Evolutionary conservation across 1,139 yeast species (phyloP).

Genomic region (Kodamaea anthophila): DNA sequence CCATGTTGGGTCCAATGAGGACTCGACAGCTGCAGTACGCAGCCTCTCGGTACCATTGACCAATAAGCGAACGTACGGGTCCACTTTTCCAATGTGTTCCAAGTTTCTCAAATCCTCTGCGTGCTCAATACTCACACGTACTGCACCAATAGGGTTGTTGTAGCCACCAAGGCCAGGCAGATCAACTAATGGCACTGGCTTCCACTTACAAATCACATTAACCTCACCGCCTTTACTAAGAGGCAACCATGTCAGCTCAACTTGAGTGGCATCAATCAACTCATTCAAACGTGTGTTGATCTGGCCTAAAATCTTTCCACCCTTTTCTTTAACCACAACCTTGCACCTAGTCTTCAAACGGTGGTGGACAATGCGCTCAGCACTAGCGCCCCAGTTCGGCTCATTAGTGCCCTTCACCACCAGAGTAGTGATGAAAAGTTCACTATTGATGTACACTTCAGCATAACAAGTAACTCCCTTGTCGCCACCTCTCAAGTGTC

Average conservation of each 20-base stretch:
- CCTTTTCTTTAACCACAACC: constrained; percentile 58
- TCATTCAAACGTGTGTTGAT: constrained; percentile 61
- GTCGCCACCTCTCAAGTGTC: constrained; percentile 37
- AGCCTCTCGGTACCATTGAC: constrained; percentile 72
- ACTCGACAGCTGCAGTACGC: constrained; percentile 67
- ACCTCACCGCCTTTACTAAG: constrained; percentile 67
- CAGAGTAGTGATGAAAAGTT: constrained; percentile 50
- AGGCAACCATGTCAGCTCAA: constrained; percentile 73
- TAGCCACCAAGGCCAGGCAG: constrained; percentile 72
- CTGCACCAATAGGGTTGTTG: constrained; percentile 88
- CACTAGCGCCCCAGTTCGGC: constrained; percentile 62
- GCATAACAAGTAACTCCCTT: constrained; percentile 59
- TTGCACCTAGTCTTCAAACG: constrained; percentile 65
- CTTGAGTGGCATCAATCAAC: constrained; percentile 69
- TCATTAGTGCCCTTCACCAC: constrained; percentile 55
- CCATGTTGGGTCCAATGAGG: constrained; percentile 77
- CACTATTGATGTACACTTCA: constrained; percentile 62
- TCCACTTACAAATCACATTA: constrained; percentile 69
- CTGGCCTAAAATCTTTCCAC: constrained; percentile 53
- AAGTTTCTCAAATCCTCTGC: constrained; percentile 76
- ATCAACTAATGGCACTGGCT: constrained; percentile 69
- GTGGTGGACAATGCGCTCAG: constrained; percentile 71
- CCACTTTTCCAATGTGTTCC: constrained; percentile 85
- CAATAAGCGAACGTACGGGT: constrained; percentile 81
- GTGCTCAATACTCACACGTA: constrained; percentile 64